These are phyloP conservation scores for Ambrosiella beaveri DNA, from an alignment of 2,329 filamentous ascomycete species.

Conservation along the genomic window DNA sequence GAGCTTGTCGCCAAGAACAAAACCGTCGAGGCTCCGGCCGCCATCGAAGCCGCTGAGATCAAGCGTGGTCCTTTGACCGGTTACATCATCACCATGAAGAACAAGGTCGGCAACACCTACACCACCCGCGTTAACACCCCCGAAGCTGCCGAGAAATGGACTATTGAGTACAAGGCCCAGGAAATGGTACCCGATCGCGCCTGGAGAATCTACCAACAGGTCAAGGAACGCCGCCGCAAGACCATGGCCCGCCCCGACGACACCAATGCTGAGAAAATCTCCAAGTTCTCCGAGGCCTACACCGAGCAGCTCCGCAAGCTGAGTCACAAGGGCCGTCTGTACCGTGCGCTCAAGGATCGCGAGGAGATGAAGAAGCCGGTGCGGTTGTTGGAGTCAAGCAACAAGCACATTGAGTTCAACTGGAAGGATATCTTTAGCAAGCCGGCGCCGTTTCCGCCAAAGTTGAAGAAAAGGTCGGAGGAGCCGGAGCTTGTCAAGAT, in stretches of 20 bases:
- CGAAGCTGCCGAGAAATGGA: conserved; percentile 39
- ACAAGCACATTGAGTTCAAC: conserved; percentile 20
- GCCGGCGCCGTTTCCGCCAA: not conserved
- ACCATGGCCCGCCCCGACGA: conserved; percentile 19
- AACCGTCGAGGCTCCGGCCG: not conserved
- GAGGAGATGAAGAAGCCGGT: conserved; percentile 30
- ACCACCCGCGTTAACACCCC: conserved; percentile 40
- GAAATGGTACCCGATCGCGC: conserved; percentile 36
- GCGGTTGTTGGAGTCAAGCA: conserved; percentile 24
- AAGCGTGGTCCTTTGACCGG: conserved; percentile 34
- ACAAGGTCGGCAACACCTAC: conserved; percentile 49
- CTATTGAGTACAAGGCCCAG: conserved; percentile 58
- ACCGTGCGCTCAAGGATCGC: conserved; percentile 37
- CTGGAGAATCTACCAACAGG: conserved; percentile 34
- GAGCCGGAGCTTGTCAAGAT: not conserved
- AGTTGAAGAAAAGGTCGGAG: not conserved
- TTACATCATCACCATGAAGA: conserved; percentile 55
- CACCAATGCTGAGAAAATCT: conserved; percentile 19
- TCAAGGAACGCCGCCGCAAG: conserved; percentile 37
- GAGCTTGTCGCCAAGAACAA: conserved; percentile 24
- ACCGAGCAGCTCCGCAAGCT: conserved; percentile 30
- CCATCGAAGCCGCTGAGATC: not conserved
- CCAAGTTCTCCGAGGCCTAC: conserved; percentile 25
- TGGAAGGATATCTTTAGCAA: conserved; percentile 22
- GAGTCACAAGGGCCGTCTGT: conserved; percentile 38